Evolutionary conservation across 805 yeast genomes (phyloP).

Genomic region (Peterozyma toletana): DNA sequence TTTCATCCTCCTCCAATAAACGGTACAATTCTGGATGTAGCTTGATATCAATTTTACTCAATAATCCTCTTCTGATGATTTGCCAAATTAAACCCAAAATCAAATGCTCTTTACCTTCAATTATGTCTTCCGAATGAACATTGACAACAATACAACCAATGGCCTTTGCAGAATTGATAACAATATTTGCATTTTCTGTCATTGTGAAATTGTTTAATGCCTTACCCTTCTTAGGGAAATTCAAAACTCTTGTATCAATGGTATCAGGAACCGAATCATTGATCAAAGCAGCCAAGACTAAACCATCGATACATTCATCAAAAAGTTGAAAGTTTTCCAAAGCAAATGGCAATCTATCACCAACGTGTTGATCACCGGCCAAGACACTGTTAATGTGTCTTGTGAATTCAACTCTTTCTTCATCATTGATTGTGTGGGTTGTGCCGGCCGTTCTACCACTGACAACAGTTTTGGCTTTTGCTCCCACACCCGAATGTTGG

Average conservation of each 20-base stretch:
- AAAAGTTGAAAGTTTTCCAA: conserved; percentile 91
- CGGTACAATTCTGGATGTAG: conserved; percentile 95
- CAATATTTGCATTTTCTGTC: conserved; percentile 95
- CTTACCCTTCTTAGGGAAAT: conserved; percentile 77
- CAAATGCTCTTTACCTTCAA: conserved; percentile 90
- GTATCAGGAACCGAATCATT: conserved; percentile 98
- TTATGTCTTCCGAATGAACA: conserved; percentile 92
- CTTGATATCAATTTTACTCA: conserved; percentile 92
- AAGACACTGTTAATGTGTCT: conserved; percentile 91
- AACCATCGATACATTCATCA: conserved; percentile 94
- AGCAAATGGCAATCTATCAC: conserved; percentile 82
- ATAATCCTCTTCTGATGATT: conserved; percentile 91
- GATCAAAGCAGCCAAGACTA: conserved; percentile 85
- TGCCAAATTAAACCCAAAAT: conserved; percentile 94
- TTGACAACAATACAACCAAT: conserved; percentile 98
- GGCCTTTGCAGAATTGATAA: conserved; percentile 96
- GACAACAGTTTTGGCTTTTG: conserved; percentile 72
- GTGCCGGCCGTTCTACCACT: conserved; percentile 87
- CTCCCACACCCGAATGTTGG: conserved; percentile 45
- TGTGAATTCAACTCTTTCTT: conserved; percentile 92
- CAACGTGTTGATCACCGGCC: conserved; percentile 82
- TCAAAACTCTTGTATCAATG: conserved; percentile 94
- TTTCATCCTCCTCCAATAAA: conserved; percentile 91
- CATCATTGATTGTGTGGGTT: conserved; percentile 94
- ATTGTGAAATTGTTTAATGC: conserved; percentile 87